Percentiles rank a stretch among this genome's conserved stretches.
Conservation (phyloP, 2,329 filamentous ascomycete species). For the Aspergillus awamori region DNA sequence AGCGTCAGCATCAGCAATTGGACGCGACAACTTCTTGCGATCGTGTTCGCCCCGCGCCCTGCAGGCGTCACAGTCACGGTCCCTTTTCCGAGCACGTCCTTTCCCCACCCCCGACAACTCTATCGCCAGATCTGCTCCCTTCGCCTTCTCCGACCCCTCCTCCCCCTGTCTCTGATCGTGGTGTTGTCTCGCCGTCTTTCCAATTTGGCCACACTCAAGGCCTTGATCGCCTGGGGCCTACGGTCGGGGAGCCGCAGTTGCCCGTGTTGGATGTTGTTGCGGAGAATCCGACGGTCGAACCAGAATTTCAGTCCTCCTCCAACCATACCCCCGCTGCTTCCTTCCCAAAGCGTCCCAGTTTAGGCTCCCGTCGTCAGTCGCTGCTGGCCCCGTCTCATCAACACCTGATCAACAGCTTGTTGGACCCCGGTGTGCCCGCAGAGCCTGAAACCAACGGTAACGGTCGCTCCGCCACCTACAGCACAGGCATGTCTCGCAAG, state of each 20-base stretch:
- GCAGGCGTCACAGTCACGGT: conserved; percentile 16
- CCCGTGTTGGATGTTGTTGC: conserved; percentile 33
- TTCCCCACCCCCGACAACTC: conserved; percentile 30
- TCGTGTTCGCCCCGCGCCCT: conserved; percentile 17
- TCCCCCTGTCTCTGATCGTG: conserved; percentile 26
- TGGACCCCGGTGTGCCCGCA: conserved; percentile 32
- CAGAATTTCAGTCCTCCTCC: conserved; percentile 14
- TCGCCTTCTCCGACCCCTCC: conserved; percentile 24
- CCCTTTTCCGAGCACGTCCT: conserved; percentile 22
- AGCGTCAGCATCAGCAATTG: background rate
- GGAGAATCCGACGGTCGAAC: conserved; percentile 26
- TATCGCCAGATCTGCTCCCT: conserved; percentile 22
- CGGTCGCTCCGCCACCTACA: conserved; percentile 22
- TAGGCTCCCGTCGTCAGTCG: conserved; percentile 43
- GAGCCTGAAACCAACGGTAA: conserved; percentile 27
- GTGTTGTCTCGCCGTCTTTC: conserved; percentile 26
- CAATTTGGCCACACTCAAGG: conserved; percentile 23
- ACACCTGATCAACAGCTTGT: conserved; percentile 39
- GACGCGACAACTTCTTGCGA: conserved; percentile 11
- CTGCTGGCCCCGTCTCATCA: conserved; percentile 44
- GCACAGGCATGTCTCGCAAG: conserved; percentile 61
- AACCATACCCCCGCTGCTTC: conserved; percentile 19
- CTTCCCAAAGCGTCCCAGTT: conserved; percentile 36
- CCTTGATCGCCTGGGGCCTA: conserved; percentile 17
- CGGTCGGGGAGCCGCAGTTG: conserved; percentile 25